These are phyloP conservation scores for Anastatica hierochuntica DNA, from an alignment of 345 rosid species.

Conservation along the genomic window DNA sequence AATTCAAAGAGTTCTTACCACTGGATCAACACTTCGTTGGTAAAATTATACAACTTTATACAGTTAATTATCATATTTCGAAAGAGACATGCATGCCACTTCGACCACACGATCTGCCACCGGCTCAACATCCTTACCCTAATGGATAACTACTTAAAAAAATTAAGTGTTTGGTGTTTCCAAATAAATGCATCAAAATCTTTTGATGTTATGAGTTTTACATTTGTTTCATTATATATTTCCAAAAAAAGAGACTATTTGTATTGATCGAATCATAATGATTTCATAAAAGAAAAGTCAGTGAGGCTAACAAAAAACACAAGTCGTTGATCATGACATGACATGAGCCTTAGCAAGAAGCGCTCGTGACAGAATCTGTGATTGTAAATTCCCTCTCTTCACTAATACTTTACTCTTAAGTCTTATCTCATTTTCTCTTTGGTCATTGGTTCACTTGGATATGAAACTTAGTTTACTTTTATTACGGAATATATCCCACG, in stretches of 20 bases:
- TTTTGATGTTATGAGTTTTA: conserved; percentile 7
- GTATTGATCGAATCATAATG: background rate
- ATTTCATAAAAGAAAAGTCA: conserved; percentile 14
- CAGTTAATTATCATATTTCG: no score
- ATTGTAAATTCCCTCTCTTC: background rate
- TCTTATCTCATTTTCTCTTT: background rate
- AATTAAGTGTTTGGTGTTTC: conserved; percentile 6
- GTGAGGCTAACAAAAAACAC: conserved; percentile 1
- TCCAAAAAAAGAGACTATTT: background rate
- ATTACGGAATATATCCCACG: background rate
- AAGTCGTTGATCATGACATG: conserved; percentile 24
- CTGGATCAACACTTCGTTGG: no score
- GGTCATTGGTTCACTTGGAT: background rate
- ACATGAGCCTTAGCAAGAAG: conserved; percentile 17
- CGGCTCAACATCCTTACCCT: background rate
- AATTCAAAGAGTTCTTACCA: no score
- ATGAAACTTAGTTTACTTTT: no score
- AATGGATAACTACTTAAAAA: background rate
- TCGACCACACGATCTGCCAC: conserved; percentile 19
- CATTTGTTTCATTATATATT: background rate
- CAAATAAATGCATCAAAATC: conserved; percentile 3
- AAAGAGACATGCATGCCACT: conserved; percentile 15
- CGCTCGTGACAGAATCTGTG: background rate
- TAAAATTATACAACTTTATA: no score
- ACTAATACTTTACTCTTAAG: background rate